Percentiles rank a stretch among this genome's conserved stretches.
These are phyloP conservation scores for Wickerhamiella kurtzmanii DNA, from an alignment of 805 yeast genomes.

Conservation along the genomic window DNA sequence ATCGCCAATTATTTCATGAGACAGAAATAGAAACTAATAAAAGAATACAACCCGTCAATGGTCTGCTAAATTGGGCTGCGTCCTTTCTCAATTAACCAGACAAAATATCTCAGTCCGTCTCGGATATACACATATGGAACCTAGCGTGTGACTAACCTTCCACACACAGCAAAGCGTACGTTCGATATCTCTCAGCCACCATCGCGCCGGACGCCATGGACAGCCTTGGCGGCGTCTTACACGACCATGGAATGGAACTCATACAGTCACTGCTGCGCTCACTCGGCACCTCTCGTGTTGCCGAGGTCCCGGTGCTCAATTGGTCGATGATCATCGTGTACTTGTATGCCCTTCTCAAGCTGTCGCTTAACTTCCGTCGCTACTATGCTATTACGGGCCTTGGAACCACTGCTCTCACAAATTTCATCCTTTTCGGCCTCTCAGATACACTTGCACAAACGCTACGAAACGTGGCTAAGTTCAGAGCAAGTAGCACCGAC, in stretches of 20 bases:
- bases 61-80: too few relatives aligned
- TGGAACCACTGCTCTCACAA: conserved; percentile 68
- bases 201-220: too few relatives aligned
- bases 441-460: conserved; percentile 86
- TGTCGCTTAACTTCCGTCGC: conserved; percentile 23
- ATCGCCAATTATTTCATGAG: too few relatives aligned
- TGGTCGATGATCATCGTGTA: neutral
- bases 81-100: too few relatives aligned
- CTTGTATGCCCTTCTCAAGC: conserved; percentile 21
- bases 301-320: neutral
- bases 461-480: conserved; percentile 30
- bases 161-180: neutral
- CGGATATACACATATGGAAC: too few relatives aligned
- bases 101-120: neutral
- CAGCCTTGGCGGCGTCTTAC: neutral
- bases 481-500: conserved; percentile 3
- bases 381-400: conserved; percentile 50
- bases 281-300: neutral
- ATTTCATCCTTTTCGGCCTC: conserved; percentile 70
- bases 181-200: too few relatives aligned
- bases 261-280: neutral
- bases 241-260: neutral
- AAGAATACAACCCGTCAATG: too few relatives aligned
- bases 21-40: too few relatives aligned
- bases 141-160: neutral